These are phyloP conservation scores for Firmiana major DNA, from an alignment of 345 rosid genomes.

Conservation along the genomic window DNA sequence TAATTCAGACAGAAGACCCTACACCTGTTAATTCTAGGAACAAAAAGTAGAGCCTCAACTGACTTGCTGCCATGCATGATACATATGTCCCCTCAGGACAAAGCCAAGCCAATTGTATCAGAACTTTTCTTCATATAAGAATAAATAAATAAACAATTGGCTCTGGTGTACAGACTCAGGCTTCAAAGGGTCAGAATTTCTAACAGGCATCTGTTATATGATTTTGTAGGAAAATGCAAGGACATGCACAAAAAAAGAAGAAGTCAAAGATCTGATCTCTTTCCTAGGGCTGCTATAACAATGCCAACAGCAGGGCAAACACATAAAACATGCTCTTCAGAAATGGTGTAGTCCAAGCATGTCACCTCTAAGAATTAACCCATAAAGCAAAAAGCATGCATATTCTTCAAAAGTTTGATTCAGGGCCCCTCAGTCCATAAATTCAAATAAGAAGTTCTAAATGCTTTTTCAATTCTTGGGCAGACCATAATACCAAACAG, in stretches of 20 bases:
- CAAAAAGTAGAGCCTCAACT: background rate
- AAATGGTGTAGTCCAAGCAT: background rate
- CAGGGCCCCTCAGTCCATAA: background rate
- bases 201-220: background rate
- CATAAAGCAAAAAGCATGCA: background rate
- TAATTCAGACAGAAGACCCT: constrained; percentile 1
- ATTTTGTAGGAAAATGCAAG: background rate
- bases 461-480: background rate
- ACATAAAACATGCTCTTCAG: background rate
- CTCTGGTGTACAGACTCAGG: background rate
- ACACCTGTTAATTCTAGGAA: background rate
- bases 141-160: too few relatives aligned
- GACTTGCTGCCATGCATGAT: background rate
- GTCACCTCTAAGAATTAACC: background rate
- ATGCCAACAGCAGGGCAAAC: background rate
- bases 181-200: background rate
- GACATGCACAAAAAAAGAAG: background rate
- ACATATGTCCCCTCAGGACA: background rate
- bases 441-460: background rate
- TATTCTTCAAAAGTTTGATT: constrained; percentile 1
- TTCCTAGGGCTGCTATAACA: constrained; percentile 5
- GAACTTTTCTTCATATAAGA: background rate
- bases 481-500: background rate
- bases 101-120: background rate
- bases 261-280: background rate